Conservation (phyloP, 305 asterid genomes). For the Petunia hybrid region DNA sequence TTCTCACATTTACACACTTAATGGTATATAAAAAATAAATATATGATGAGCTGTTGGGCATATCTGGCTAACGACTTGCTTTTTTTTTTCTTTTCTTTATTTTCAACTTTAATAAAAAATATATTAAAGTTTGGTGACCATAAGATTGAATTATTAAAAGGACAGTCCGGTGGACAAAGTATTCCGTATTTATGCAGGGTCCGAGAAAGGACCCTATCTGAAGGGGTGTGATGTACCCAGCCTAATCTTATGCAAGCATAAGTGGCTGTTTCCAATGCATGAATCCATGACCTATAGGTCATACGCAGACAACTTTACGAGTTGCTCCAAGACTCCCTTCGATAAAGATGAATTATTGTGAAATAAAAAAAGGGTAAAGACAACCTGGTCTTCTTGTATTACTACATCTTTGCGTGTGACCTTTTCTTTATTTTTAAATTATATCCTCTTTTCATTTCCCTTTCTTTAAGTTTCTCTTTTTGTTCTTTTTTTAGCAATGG, state of each 20-base stretch:
- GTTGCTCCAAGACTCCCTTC: too few relatives aligned
- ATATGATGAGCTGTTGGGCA: conserved; percentile 26
- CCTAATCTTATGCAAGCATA: too few relatives aligned
- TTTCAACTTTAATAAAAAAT: neutral
- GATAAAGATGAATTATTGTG: conserved; percentile 10
- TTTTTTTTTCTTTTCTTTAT: neutral
- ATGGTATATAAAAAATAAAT: neutral
- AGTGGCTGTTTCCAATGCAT: too few relatives aligned
- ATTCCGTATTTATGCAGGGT: too few relatives aligned
- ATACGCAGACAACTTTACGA: too few relatives aligned
- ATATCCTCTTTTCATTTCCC: conserved; percentile 23
- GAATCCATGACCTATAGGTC: too few relatives aligned
- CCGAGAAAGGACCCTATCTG: too few relatives aligned
- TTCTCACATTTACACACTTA: neutral
- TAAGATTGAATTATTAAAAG: neutral
- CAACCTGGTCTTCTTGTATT: conserved; percentile 24
- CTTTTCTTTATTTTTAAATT: conserved; percentile 22
- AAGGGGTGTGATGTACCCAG: too few relatives aligned
- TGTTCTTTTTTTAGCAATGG: conserved; percentile 24
- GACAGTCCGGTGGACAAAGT: too few relatives aligned
- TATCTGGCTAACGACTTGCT: neutral
- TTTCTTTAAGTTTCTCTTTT: neutral
- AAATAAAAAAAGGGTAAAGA: conserved; percentile 8
- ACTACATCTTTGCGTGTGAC: conserved; percentile 2
- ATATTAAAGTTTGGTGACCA: conserved; percentile 6